These are phyloP conservation scores for Platismatia glauca DNA, from an alignment of 495 filamentous ascomycete species.

Conservation along the genomic window DNA sequence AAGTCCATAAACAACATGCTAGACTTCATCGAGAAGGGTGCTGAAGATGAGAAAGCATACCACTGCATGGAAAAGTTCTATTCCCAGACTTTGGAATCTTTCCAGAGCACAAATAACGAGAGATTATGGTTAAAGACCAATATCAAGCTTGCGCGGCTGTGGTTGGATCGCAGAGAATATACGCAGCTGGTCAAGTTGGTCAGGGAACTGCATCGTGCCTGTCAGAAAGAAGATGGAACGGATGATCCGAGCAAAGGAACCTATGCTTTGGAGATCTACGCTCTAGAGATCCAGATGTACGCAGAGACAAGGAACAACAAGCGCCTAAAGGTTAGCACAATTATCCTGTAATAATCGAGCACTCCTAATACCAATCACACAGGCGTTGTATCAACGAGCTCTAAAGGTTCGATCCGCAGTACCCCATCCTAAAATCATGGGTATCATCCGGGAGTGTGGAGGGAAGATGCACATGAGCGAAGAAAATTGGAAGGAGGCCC, in stretches of 20 bases:
- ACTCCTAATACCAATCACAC: not conserved
- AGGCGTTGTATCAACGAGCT: conserved; percentile 78
- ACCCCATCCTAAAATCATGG: conserved; percentile 97
- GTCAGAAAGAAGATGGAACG: conserved; percentile 77
- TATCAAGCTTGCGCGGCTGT: conserved; percentile 87
- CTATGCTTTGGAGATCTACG: conserved; percentile 91
- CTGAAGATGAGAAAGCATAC: conserved; percentile 68
- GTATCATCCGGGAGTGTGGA: conserved; percentile 95
- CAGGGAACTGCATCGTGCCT: conserved; percentile 79
- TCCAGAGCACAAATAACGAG: conserved; percentile 97
- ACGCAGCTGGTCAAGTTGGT: conserved; percentile 70
- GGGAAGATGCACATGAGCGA: conserved; percentile 99
- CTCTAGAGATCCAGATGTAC: conserved; percentile 98
- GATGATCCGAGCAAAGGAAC: conserved; percentile 96
- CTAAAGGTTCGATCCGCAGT: conserved; percentile 88
- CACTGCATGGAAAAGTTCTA: conserved; percentile 95
- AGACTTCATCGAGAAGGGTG: conserved; percentile 91
- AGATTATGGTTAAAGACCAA: conserved; percentile 97
- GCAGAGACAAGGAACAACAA: conserved; percentile 96
- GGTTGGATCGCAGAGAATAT: conserved; percentile 87
- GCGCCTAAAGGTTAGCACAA: conserved; percentile 59
- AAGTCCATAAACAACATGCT: conserved; percentile 99
- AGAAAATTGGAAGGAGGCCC: conserved; percentile 96
- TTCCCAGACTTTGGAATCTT: conserved; percentile 81
- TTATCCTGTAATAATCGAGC: not conserved